Conservation (phyloP, 495 filamentous ascomycete genomes). For the Tuber brumale region DNA sequence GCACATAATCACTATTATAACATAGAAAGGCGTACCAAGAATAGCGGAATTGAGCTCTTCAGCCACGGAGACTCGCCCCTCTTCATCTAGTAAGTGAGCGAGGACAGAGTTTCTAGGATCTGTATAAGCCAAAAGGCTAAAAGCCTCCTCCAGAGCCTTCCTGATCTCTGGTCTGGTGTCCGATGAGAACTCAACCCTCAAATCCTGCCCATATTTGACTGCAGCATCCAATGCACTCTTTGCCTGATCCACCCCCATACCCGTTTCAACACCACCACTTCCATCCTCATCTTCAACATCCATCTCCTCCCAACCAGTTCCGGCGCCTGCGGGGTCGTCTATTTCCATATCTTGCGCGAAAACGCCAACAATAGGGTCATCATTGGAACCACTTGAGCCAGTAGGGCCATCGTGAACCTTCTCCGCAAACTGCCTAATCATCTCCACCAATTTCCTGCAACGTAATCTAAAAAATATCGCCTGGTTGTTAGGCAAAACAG, state of each 20-base stretch:
- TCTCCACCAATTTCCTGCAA: constrained; percentile 91
- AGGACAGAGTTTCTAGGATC: constrained; percentile 69
- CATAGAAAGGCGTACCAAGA: constrained; percentile 56
- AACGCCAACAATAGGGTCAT: constrained; percentile 47
- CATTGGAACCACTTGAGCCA: constrained; percentile 36
- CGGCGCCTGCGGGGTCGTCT: constrained; percentile 55
- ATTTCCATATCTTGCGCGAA: constrained; percentile 74
- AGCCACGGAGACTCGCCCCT: constrained; percentile 70
- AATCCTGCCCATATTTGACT: constrained; percentile 70
- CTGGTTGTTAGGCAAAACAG: constrained; percentile 74
- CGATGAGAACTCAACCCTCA: constrained; percentile 66
- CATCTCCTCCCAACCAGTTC: constrained; percentile 47
- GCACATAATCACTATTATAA: constrained; percentile 13
- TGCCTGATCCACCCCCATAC: constrained; percentile 41
- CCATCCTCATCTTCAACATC: constrained; percentile 52
- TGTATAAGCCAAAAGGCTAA: constrained; percentile 78
- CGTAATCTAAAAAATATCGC: constrained; percentile 85
- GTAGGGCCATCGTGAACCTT: constrained; percentile 46
- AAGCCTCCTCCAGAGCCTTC: constrained; percentile 75
- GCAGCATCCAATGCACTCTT: constrained; percentile 53
- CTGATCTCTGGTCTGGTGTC: constrained; percentile 62
- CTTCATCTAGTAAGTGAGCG: constrained; percentile 69
- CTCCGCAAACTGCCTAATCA: constrained; percentile 79
- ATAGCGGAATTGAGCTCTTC: constrained; percentile 95
- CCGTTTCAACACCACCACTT: constrained; percentile 52